These are phyloP conservation scores for Saksenaea vasiformis DNA, from an alignment of 371 early-diverging fungal species.

Conservation along the genomic window DNA sequence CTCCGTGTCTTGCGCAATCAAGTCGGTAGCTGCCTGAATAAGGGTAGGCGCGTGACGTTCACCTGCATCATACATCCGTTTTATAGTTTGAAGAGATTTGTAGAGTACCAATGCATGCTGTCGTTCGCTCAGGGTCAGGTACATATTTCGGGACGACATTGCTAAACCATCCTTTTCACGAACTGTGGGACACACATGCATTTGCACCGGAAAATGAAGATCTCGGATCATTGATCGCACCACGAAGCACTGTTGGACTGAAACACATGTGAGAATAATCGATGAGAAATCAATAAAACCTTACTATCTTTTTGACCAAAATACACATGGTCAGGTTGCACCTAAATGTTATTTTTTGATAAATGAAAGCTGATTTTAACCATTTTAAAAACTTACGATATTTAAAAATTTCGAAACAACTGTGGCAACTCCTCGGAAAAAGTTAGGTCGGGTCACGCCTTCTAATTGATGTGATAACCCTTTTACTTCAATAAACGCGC, in stretches of 20 bases:
- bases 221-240: slow-evolving; percentile 81
- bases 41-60: slow-evolving; percentile 51
- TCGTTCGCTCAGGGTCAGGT: slow-evolving; percentile 76
- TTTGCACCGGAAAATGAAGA: slow-evolving; percentile 74
- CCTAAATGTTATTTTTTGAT: slow-evolving; percentile 15
- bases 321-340: slow-evolving; percentile 79
- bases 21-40: slow-evolving; percentile 42
- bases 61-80: slow-evolving; percentile 52
- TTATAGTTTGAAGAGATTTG: slow-evolving; percentile 65
- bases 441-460: slow-evolving; percentile 91
- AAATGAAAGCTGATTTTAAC: neutral
- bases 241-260: slow-evolving; percentile 91
- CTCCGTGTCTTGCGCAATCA: slow-evolving; percentile 39
- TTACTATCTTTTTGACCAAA: slow-evolving; percentile 96
- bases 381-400: slow-evolving; percentile 50
- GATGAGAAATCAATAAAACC: slow-evolving; percentile 7
- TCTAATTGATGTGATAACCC: slow-evolving; percentile 92
- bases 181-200: slow-evolving; percentile 77
- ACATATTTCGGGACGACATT: slow-evolving; percentile 88
- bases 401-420: slow-evolving; percentile 94
- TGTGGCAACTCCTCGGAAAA: slow-evolving; percentile 97
- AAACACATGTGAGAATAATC: neutral
- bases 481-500: slow-evolving; percentile 91
- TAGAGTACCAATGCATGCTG: slow-evolving; percentile 77
- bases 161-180: slow-evolving; percentile 91